Evolutionary conservation across 2,329 filamentous ascomycete species (phyloP).

Genomic region (Aspergillus thermomutatus): DNA sequence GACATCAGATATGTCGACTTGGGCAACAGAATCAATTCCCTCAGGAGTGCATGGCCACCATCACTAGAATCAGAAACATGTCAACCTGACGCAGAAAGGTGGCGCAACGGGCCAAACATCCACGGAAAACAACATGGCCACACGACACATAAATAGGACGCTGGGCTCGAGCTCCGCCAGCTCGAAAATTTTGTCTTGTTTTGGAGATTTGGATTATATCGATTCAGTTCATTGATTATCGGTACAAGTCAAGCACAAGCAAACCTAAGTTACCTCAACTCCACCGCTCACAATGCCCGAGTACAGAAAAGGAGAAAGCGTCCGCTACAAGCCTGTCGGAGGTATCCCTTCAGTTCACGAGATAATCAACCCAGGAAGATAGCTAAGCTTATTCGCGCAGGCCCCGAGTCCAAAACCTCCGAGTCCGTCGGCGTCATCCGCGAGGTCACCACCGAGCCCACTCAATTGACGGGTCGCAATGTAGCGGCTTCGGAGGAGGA

Average conservation of each 20-base stretch:
- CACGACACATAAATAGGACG: not conserved
- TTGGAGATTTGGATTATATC: not conserved
- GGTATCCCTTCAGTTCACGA: slow-evolving; percentile 23
- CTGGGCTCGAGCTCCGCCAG: not conserved
- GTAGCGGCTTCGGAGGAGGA: slow-evolving; percentile 33
- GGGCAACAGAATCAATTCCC: not conserved
- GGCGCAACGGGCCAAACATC: not conserved
- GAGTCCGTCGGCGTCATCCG: slow-evolving; percentile 36
- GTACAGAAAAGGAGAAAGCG: slow-evolving; percentile 33
- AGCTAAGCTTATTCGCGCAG: slow-evolving; percentile 16
- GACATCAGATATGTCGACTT: not conserved
- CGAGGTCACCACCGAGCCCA: slow-evolving; percentile 32
- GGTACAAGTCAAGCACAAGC: not conserved
- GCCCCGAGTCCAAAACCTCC: slow-evolving; percentile 38
- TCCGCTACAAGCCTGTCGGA: slow-evolving; percentile 43
- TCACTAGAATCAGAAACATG: not conserved
- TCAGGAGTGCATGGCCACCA: not conserved
- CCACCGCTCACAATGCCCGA: slow-evolving; percentile 17
- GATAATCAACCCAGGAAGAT: not conserved
- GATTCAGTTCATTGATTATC: not conserved
- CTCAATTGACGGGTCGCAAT: slow-evolving; percentile 32
- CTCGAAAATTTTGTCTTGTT: not conserved
- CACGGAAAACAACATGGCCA: not conserved
- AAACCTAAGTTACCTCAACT: not conserved
- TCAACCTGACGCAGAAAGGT: not conserved